Evolutionary conservation across 2,329 filamentous ascomycete species (phyloP).

Genomic region (Ophiocordyceps camponoti-rufipedis): DNA sequence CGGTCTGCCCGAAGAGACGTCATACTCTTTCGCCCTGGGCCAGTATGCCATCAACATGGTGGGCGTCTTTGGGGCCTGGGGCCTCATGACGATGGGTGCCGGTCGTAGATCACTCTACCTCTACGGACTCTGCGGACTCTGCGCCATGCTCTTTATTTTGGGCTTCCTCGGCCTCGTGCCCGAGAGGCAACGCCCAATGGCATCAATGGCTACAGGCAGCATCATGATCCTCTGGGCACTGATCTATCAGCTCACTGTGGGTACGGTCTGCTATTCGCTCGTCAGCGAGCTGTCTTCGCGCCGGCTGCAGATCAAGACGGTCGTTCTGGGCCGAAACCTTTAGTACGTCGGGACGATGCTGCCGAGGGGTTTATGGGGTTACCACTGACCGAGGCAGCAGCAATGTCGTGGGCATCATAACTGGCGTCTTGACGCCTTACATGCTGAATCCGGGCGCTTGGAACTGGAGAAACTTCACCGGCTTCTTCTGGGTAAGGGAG

Average conservation of each 20-base stretch:
- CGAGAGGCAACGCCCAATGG: conserved; percentile 33
- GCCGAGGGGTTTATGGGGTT: neutral
- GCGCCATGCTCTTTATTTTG: conserved; percentile 60
- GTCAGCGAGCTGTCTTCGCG: conserved; percentile 72
- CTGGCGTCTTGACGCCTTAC: conserved; percentile 68
- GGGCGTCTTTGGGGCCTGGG: conserved; percentile 68
- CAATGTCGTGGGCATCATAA: conserved; percentile 69
- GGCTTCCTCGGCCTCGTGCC: conserved; percentile 69
- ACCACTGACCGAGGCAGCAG: conserved; percentile 12
- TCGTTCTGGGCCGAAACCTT: conserved; percentile 66
- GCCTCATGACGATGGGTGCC: conserved; percentile 54
- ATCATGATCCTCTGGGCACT: conserved; percentile 76
- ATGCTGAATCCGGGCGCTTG: conserved; percentile 81
- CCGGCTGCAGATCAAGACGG: conserved; percentile 77
- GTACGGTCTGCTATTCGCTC: conserved; percentile 77
- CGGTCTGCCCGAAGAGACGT: conserved; percentile 29
- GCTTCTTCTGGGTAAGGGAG: conserved; percentile 58
- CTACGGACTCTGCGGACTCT: conserved; percentile 56
- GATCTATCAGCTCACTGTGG: conserved; percentile 72
- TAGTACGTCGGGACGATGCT: conserved; percentile 27
- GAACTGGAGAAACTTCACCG: conserved; percentile 76
- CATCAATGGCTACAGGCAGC: conserved; percentile 59
- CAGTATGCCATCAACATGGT: conserved; percentile 58
- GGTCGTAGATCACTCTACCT: conserved; percentile 64
- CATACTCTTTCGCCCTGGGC: conserved; percentile 44